Base-by-base conservation (phyloP, 1,284 basidiomycete species). In the Fomitiporia mediterranea region DNA sequence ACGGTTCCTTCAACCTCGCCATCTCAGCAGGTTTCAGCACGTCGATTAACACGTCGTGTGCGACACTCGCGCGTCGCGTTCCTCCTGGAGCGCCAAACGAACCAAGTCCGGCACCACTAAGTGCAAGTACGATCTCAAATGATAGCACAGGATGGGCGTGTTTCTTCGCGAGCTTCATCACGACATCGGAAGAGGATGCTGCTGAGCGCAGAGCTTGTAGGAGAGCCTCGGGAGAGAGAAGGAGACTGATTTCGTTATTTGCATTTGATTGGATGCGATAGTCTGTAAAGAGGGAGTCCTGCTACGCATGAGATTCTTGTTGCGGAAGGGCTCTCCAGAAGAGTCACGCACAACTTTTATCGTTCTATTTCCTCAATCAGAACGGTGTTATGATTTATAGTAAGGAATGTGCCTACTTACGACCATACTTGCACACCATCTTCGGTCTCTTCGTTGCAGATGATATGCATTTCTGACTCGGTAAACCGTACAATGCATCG, bases 371-470 rank as follows among this genome's bases (percentile, higher is more conserved):
- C 15, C 15, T 49, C 13, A 21, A n/a, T 5, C 7, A 57, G 8
- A 7, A 32, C 11, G 42, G 28, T 13, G 8, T 42, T 17, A 52
- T 17, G 25, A n/a, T 34, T 11, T 39, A 15, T 23, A 32, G 32
- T 38, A 9, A 25, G 21, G 34, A 44, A 4, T 23, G 27, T 23
- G 23, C 15, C 23, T 21, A 82, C 91, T 69, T 64, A 94, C 92
- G 91, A 92, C 92, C 93, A 95, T 47, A 94, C 89, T 68, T 94
- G 91, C 5, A 93, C 86, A 2, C 92, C 91, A 5, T 90, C 91
- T 62, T 89, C 88, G 58, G 84, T 88, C 38, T 80, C 79, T 61
- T 92, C 89, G 56, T 86, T 83, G 72, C 89, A 93, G 55, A 95
- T 94, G 62, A 94, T 86, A 60, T 86, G 84, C 73, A 94, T 86